phyloP scores from a whole-genome alignment of 139 green algal species.

The Picochlorum sp. region DNA sequence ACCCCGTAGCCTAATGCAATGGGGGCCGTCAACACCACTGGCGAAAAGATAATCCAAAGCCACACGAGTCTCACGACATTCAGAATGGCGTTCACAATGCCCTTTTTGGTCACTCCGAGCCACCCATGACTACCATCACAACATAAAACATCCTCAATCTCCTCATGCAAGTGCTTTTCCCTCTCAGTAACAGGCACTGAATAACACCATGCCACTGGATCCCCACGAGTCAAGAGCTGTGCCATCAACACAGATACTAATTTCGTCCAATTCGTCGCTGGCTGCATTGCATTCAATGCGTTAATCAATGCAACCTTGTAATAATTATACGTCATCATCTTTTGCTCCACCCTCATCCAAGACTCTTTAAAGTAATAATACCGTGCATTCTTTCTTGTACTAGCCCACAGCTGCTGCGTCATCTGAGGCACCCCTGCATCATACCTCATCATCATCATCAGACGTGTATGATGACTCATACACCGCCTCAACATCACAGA shows the following conservation, averaged over 20 bases:
- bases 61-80: constrained; percentile 37
- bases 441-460: no score
- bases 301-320: constrained; percentile 27
- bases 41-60: constrained; percentile 54
- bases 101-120: neutral
- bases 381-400: no score
- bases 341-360: no score
- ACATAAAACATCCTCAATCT: neutral
- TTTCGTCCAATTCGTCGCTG: constrained; percentile 21
- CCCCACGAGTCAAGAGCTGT: constrained; percentile 17
- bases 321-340: neutral
- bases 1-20: constrained; percentile 18
- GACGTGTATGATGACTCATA: no score
- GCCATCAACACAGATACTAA: constrained; percentile 20
- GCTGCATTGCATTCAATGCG: constrained; percentile 23
- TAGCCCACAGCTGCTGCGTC: no score
- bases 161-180: neutral
- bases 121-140: neutral
- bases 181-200: constrained; percentile 15
- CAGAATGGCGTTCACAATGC: neutral
- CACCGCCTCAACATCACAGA: no score
- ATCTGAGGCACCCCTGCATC: no score
- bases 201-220: constrained; percentile 33
- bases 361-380: no score
- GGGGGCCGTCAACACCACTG: constrained; percentile 35